phyloP scores from a whole-genome alignment of 2,329 filamentous ascomycete genomes.

The Ophiosphaerella korrae region DNA sequence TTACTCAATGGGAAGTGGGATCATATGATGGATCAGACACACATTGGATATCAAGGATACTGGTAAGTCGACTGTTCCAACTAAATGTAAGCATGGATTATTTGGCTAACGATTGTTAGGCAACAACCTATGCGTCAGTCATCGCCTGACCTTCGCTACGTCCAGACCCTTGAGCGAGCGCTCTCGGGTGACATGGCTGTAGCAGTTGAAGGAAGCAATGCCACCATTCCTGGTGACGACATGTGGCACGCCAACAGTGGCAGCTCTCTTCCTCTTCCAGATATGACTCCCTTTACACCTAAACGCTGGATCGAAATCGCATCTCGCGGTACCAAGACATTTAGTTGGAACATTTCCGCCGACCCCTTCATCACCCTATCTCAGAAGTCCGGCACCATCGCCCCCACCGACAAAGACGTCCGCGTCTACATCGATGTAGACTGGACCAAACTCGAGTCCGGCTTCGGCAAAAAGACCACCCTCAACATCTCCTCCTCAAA shows the following conservation, averaged over 20 bases:
- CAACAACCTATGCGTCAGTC: slow-evolving; percentile 76
- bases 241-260: slow-evolving; percentile 60
- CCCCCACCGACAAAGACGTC: slow-evolving; percentile 37
- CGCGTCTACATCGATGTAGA: slow-evolving; percentile 46
- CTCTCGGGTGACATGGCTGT: slow-evolving; percentile 68
- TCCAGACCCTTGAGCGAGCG: slow-evolving; percentile 62
- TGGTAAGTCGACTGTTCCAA: slow-evolving; percentile 45
- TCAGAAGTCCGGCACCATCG: slow-evolving; percentile 36
- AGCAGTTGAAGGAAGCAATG: slow-evolving; percentile 68
- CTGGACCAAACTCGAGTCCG: slow-evolving; percentile 35
- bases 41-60: slow-evolving; percentile 48
- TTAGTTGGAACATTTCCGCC: slow-evolving; percentile 44
- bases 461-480: slow-evolving; percentile 33
- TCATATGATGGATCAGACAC: slow-evolving; percentile 50
- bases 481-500: slow-evolving; percentile 43
- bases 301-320: slow-evolving; percentile 46
- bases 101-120: slow-evolving; percentile 46
- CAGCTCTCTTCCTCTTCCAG: slow-evolving; percentile 34
- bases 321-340: slow-evolving; percentile 37
- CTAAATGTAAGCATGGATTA: neutral
- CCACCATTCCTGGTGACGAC: slow-evolving; percentile 70
- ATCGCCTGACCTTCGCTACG: slow-evolving; percentile 65
- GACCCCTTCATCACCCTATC: slow-evolving; percentile 46
- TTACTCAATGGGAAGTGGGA: slow-evolving; percentile 47
- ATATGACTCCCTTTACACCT: slow-evolving; percentile 42